phyloP scores from a whole-genome alignment of 2,329 filamentous ascomycete genomes.

The Ophiobolus disseminans region DNA sequence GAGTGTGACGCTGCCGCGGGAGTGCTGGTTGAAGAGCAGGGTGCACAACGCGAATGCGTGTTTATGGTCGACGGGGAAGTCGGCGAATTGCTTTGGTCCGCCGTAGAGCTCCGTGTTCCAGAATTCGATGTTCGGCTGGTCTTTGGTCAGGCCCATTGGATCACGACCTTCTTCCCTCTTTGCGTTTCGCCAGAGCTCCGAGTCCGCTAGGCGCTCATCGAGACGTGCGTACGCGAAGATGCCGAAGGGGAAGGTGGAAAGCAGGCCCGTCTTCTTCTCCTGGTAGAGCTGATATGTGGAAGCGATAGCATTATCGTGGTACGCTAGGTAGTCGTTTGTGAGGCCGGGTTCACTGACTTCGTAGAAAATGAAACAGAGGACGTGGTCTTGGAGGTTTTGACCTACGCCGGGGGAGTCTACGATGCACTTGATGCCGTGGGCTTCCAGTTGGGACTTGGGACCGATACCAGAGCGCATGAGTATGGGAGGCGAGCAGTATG shows the following conservation, averaged over 20 bases:
- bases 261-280: slow-evolving; percentile 63
- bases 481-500: slow-evolving; percentile 47
- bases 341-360: slow-evolving; percentile 62
- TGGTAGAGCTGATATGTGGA: slow-evolving; percentile 64
- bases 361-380: slow-evolving; percentile 65
- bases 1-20: slow-evolving; percentile 63
- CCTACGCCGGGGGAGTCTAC: slow-evolving; percentile 68
- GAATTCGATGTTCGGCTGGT: slow-evolving; percentile 68
- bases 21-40: slow-evolving; percentile 65
- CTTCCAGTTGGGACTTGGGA: slow-evolving; percentile 58
- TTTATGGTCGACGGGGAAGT: slow-evolving; percentile 61
- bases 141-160: slow-evolving; percentile 65
- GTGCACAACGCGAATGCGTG: slow-evolving; percentile 66
- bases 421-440: slow-evolving; percentile 60
- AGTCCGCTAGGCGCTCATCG: slow-evolving; percentile 64
- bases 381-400: slow-evolving; percentile 69
- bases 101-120: slow-evolving; percentile 69
- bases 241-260: slow-evolving; percentile 69
- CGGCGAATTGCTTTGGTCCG: slow-evolving; percentile 64
- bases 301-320: slow-evolving; percentile 60
- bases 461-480: slow-evolving; percentile 65
- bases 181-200: slow-evolving; percentile 62
- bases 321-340: slow-evolving; percentile 64
- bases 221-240: slow-evolving; percentile 68
- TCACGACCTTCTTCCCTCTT: slow-evolving; percentile 57